Base-by-base conservation (phyloP, 345 rosid species). In the Sonneratia caseolaris region DNA sequence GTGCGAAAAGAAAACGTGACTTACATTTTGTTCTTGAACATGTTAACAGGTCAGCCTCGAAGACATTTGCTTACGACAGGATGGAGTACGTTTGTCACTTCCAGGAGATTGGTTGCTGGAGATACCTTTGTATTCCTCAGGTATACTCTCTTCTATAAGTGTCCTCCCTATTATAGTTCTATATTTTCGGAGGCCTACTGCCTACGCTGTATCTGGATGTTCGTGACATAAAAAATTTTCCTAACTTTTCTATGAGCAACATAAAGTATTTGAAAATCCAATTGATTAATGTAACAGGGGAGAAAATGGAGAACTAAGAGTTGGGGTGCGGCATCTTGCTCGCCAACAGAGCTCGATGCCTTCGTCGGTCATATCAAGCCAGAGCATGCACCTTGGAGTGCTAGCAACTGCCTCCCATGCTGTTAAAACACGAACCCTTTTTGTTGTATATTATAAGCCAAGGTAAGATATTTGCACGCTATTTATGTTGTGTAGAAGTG, bases 11-110 rank as follows among this genome's bases (percentile, higher is more conserved):
- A 13, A 4, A 47, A 9, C 8, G 9, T 47, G 13, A 47, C 11
- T 47, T 67, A 3, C 56, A 3, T 27, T 27, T 27, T 42, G 45
- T 21, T 67, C 70, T 42, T 38, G 19, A 14, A 7, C 69, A 11
- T 37, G 22, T 76, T 43, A 78, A 78, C 77, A 92, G 98, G 98
- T 68, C 93, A 87, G 76, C 98, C 98, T 32, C 81, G 91, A 75
- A 87, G 98, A 77, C 98, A 92, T 79, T 81, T 90, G 76, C 86
- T 92, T 57, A 90, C 95, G 12, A 90, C 98, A 1, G 98, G 97
- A n/a, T 92, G 97, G 98, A 92, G 97, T 79, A 86, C 91, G 11
- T 92, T 90, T 77, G 95, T 92, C 55, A 81, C 92, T 70, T 86
- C 93, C 14, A 90, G 91, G 82, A 85, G 83, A 84, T 78, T 92